Evolutionary conservation across 345 rosid genomes (phyloP).

Genomic region (Cardamine occulta): DNA sequence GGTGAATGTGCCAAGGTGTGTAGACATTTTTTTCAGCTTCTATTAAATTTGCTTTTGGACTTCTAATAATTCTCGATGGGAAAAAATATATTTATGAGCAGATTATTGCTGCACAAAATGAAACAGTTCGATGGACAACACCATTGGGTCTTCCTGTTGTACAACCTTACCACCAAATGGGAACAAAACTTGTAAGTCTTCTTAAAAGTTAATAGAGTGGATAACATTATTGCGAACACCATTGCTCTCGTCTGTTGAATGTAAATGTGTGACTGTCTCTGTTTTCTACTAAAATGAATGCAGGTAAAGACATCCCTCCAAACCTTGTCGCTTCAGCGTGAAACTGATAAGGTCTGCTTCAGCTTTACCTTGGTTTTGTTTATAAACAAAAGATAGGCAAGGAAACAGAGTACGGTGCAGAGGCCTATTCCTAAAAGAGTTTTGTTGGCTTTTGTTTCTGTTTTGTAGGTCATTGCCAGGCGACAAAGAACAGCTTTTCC

Average conservation of each 20-base stretch:
- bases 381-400: conserved; percentile 5
- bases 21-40: conserved; percentile 21
- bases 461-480: conserved; percentile 70
- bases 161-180: conserved; percentile 85
- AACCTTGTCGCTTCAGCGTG: conserved; percentile 75
- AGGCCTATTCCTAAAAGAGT: conserved; percentile 19
- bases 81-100: conserved; percentile 27
- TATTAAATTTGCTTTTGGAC: neutral
- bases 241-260: neutral
- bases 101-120: conserved; percentile 89
- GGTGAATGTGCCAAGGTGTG: conserved; percentile 96
- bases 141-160: conserved; percentile 99
- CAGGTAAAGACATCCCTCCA: conserved; percentile 98
- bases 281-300: conserved; percentile 35
- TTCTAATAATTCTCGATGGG: neutral
- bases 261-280: conserved; percentile 8
- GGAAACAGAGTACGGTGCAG: conserved; percentile 1
- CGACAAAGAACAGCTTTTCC: conserved; percentile 96
- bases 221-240: neutral
- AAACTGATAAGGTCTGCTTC: conserved; percentile 75
- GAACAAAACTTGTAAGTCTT: conserved; percentile 72
- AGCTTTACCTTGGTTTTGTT: conserved; percentile 32
- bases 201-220: neutral
- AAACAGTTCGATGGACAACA: conserved; percentile 93
- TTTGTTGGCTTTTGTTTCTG: conserved; percentile 12